Evolutionary conservation across 1,139 yeast genomes (phyloP).

Genomic region (Suhomyces terraborum): DNA sequence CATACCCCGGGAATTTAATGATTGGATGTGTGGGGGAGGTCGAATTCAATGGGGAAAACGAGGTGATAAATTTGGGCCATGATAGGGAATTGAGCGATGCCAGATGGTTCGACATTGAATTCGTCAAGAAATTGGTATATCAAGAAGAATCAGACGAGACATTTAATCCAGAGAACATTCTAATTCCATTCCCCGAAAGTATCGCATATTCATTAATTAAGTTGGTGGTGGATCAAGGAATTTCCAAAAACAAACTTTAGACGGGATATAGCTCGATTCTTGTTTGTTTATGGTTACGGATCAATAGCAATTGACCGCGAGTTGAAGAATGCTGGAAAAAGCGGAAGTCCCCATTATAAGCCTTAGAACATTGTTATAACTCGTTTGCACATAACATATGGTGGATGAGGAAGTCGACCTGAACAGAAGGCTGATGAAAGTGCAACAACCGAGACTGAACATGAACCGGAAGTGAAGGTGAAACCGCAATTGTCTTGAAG

Average conservation of each 20-base stretch:
- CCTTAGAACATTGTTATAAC: no score
- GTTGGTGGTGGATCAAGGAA: slow-evolving; percentile 45
- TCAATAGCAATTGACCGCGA: no score
- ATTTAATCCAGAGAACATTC: slow-evolving; percentile 42
- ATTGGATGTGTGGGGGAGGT: slow-evolving; percentile 81
- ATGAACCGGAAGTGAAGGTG: no score
- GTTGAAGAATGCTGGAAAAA: no score
- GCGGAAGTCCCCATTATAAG: no score
- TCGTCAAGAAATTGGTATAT: slow-evolving; percentile 50
- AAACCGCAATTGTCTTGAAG: no score
- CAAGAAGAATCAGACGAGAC: slow-evolving; percentile 29
- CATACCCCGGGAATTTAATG: slow-evolving; percentile 92
- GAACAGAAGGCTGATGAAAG: no score
- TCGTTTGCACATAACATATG: no score
- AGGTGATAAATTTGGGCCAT: slow-evolving; percentile 67
- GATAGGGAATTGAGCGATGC: slow-evolving; percentile 87
- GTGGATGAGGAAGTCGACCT: no score
- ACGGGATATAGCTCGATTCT: neutral
- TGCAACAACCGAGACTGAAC: no score
- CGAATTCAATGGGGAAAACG: slow-evolving; percentile 62
- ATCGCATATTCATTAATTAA: slow-evolving; percentile 47
- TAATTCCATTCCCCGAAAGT: slow-evolving; percentile 45
- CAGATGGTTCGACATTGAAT: slow-evolving; percentile 70
- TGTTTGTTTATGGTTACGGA: no score
- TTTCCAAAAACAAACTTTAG: slow-evolving; percentile 9